Evolutionary conservation across 2,329 filamentous ascomycete genomes (phyloP), one percentile per base, ranked within the genome.

Genomic region (Trichothecium roseum): DNA sequence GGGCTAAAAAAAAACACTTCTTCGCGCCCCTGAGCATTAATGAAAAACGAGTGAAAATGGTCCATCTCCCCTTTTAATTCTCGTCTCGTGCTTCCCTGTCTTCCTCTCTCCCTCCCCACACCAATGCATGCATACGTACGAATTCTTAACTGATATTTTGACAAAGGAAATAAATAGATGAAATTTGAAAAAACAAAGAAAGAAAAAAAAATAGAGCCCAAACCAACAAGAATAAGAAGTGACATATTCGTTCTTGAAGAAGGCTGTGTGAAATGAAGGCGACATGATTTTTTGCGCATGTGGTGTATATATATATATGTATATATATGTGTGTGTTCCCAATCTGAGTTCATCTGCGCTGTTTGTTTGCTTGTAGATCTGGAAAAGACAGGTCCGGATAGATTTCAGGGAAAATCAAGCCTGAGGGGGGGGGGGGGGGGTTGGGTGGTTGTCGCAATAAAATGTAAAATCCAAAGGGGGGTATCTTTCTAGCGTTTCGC

Each of bases 401-500:
- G 20, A 24, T 8, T 15, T 20, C 32, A 34, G n/a, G 16, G 10
- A 10, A 35, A 28, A 18, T 24, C 20, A 24, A 24, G 15, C 15
- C 28, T 13, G n/a, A 13, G n/a, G 13, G n/a, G 15, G n/a, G n/a
- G 26, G n/a, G 26, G 26, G n/a, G n/a, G n/a, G n/a, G n/a, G n/a
- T n/a, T n/a, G n/a, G n/a, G n/a, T n/a, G n/a, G n/a, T n/a, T n/a
- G 20, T 24, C 20, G 20, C 20, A 24, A 18, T 12, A n/a, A 24
- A 33, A 10, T 12, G 20, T 2, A 24, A 30, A 38, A 36, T 28
- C 24, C 37, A 24, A 36, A 26, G 26, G 33, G 40, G 37, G 37
- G 35, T 42, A 38, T 42, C 37, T 40, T 41, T 42, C 37, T 42
- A 37, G 34, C 37, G 14, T 40, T 40, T 36, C 37, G 40, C 35